phyloP scores from a whole-genome alignment of 1,284 basidiomycete species.

The Puccinia coronata region DNA sequence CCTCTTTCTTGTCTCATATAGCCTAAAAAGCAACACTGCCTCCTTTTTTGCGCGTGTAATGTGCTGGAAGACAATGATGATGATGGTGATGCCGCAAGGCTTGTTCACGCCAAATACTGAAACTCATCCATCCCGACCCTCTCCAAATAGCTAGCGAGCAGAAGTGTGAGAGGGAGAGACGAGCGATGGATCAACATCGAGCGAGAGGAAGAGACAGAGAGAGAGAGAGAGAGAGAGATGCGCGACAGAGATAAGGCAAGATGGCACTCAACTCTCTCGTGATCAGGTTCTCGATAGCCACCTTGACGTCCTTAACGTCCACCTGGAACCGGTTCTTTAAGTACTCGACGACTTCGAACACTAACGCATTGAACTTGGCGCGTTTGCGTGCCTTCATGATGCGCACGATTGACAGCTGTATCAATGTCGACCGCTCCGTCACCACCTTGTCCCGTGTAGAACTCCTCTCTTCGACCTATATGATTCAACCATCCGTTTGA shows the following conservation, averaged over 20 bases:
- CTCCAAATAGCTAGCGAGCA: constrained; percentile 20
- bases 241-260: no score
- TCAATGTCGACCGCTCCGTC: constrained; percentile 18
- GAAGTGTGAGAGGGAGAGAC: not conserved
- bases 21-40: no score
- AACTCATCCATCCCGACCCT: constrained; percentile 20
- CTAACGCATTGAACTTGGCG: constrained; percentile 73
- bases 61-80: no score
- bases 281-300: constrained; percentile 75
- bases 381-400: constrained; percentile 91
- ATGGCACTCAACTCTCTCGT: constrained; percentile 68
- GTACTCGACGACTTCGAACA: constrained; percentile 64
- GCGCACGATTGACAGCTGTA: constrained; percentile 45
- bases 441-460: not conserved
- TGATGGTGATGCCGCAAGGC: no score
- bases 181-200: not conserved
- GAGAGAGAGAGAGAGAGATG: not conserved
- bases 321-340: constrained; percentile 74
- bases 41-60: no score
- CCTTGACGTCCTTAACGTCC: constrained; percentile 73
- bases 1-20: no score
- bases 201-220: not conserved
- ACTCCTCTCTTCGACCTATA: not conserved
- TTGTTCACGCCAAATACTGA: constrained; percentile 33
- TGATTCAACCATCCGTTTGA: no score